phyloP scores from a whole-genome alignment of 2,329 filamentous ascomycete genomes.

The Talaromyces pinophilus region DNA sequence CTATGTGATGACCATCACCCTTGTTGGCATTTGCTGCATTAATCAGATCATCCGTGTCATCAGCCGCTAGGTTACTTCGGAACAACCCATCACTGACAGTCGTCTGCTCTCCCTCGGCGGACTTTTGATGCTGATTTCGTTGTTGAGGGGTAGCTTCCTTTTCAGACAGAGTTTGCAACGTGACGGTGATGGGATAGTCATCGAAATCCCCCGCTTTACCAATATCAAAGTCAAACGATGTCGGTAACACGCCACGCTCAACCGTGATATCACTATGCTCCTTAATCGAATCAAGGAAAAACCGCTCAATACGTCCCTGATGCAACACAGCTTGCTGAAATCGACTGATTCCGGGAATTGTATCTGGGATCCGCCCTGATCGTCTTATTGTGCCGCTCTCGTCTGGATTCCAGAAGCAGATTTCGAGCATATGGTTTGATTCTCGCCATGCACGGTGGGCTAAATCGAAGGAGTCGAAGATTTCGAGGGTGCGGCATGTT shows the following conservation, averaged over 20 bases:
- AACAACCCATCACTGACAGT: conserved; percentile 51
- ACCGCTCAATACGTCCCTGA: conserved; percentile 69
- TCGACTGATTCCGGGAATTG: conserved; percentile 15
- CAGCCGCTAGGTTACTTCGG: conserved; percentile 58
- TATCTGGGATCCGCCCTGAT: conserved; percentile 13
- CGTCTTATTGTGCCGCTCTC: conserved; percentile 16
- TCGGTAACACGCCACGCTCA: conserved; percentile 63
- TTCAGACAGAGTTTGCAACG: neutral
- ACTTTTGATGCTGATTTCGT: conserved; percentile 57
- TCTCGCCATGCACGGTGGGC: conserved; percentile 58
- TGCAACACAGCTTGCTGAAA: conserved; percentile 65
- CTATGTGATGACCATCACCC: neutral
- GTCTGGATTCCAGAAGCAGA: conserved; percentile 17
- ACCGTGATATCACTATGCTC: conserved; percentile 57
- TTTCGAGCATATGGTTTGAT: conserved; percentile 24
- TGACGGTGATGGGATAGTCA: neutral
- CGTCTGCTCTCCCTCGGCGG: neutral
- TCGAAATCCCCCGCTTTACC: neutral
- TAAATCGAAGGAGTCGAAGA: conserved; percentile 72
- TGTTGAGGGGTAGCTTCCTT: conserved; percentile 36
- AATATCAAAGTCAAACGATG: conserved; percentile 58
- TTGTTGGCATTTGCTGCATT: neutral
- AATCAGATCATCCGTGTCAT: conserved; percentile 58
- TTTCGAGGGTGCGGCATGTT: conserved; percentile 68
- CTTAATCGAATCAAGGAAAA: conserved; percentile 64